A percentile compares a stretch with the other conserved stretches of the same genome.
Conservation (phyloP, 164 flowering plant species). For the Santalum album region DNA sequence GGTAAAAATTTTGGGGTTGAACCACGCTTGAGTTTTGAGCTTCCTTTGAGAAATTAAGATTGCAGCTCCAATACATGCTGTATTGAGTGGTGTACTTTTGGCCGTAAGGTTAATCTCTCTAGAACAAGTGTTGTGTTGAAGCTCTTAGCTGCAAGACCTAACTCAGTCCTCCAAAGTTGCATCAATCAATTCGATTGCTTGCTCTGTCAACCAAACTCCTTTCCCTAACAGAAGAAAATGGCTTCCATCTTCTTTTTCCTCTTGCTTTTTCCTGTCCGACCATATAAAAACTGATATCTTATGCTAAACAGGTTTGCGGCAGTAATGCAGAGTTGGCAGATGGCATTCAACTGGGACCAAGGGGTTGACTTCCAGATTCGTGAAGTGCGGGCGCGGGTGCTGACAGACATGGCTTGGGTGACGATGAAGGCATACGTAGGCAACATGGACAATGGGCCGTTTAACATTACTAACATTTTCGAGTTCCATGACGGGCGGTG, state of each 20-base stretch:
- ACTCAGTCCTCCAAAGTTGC: too few relatives aligned
- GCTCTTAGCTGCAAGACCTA: too few relatives aligned
- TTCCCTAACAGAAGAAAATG: too few relatives aligned
- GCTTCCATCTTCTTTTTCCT: not conserved
- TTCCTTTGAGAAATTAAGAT: too few relatives aligned
- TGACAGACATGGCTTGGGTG: constrained; percentile 90
- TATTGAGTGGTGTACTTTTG: too few relatives aligned
- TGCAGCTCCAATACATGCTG: too few relatives aligned
- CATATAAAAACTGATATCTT: not conserved
- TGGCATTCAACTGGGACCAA: constrained; percentile 58
- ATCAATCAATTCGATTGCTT: too few relatives aligned
- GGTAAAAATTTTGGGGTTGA: not conserved
- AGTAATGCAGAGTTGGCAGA: constrained; percentile 74
- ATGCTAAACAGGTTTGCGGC: constrained; percentile 44
- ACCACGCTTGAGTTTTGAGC: not conserved
- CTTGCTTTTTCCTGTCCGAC: constrained; percentile 1
- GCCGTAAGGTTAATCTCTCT: too few relatives aligned
- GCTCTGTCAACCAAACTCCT: too few relatives aligned
- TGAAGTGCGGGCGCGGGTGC: constrained; percentile 68
- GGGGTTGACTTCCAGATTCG: constrained; percentile 58
- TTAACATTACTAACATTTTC: constrained; percentile 62
- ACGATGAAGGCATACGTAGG: constrained; percentile 73
- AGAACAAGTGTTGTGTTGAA: too few relatives aligned
- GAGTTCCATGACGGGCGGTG: constrained; percentile 78
- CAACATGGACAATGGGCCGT: constrained; percentile 44